phyloP scores from a whole-genome alignment of 768 basidiomycete genomes.

The Trametes maxima region DNA sequence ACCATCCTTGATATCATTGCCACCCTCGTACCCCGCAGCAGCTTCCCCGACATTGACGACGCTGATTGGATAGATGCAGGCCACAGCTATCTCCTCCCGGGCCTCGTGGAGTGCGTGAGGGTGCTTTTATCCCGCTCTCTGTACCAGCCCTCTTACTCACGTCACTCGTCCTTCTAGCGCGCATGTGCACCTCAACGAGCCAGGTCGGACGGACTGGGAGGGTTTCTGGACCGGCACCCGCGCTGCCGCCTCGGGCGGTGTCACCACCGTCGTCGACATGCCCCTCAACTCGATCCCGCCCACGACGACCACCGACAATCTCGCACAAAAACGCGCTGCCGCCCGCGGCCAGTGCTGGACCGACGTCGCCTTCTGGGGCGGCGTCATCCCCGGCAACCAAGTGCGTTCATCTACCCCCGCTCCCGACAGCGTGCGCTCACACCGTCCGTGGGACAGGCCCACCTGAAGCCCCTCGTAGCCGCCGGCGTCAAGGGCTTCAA shows the following conservation, averaged over 20 bases:
- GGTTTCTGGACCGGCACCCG: slow-evolving; percentile 90
- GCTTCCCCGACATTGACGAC: slow-evolving; percentile 31
- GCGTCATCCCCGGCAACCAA: slow-evolving; percentile 90
- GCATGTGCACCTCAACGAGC: slow-evolving; percentile 94
- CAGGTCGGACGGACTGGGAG: slow-evolving; percentile 93
- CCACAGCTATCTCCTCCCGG: slow-evolving; percentile 49
- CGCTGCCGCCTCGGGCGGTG: slow-evolving; percentile 90
- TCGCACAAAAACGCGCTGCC: slow-evolving; percentile 69
- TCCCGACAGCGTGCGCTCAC: not conserved
- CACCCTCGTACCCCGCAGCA: slow-evolving; percentile 15
- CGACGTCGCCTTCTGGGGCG: slow-evolving; percentile 94
- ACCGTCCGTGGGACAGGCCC: slow-evolving; percentile 44
- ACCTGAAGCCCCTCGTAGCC: slow-evolving; percentile 74
- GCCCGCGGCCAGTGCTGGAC: slow-evolving; percentile 74
- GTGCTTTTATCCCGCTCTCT: not conserved
- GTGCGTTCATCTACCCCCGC: slow-evolving; percentile 38
- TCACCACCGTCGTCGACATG: slow-evolving; percentile 98
- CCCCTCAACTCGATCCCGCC: slow-evolving; percentile 97
- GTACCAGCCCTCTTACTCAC: not conserved
- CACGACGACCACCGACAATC: slow-evolving; percentile 81
- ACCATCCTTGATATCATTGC: slow-evolving; percentile 41
- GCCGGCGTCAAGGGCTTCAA: slow-evolving; percentile 95
- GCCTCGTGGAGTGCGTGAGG: slow-evolving; percentile 53
- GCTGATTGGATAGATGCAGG: slow-evolving; percentile 40
- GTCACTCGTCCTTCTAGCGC: slow-evolving; percentile 48